Evolutionary conservation across 129 eudicot species (phyloP), one percentile per base, ranked within the genome.

Genomic region (Dittrichia graveolens): DNA sequence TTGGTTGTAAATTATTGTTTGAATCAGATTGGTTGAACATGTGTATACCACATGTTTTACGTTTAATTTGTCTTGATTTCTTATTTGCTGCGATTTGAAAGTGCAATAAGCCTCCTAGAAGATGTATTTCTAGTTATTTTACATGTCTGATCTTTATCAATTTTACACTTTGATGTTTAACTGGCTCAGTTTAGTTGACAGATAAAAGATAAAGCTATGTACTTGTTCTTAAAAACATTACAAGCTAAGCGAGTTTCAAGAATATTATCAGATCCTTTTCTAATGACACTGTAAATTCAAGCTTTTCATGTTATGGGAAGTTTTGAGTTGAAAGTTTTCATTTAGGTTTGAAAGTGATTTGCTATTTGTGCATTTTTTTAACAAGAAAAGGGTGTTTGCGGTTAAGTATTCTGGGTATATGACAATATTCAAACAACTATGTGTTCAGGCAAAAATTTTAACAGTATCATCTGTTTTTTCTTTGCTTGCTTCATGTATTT

Each of bases 161-260:
- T n/a, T 10, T 15, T 41, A 49, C 18, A 15, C 50, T 53, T 69
- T 69, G 64, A 11, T 69, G 50, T 4, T 39, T 34, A 52, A 69
- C 15, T 69, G 54, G 42, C 37, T 69, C n/a, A 13, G 5, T 45
- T 46, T 66, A 41, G 43, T 12, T 55, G 62, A n/a, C 37, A 37
- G 15, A 67, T 24, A 67, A 67, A 49, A 38, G 16, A 50, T 70
- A 24, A 54, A 40, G 63, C 49, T 18, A 41, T 4, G 8, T 10
- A 31, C 41, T 57, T 58, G 73, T 8, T 68, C 8, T 8, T 44
- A 42, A 11, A 70, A 46, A 41, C 31, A 24, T 2, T 2, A 24
- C 31, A 44, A 44, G 49, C 5, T 0, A 50, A 14, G 8, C 57
- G 14, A 52, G 5, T 40, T 55, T 8, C n/a, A 7, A n/a, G 9